Evolutionary conservation across 768 basidiomycete species (phyloP).

Genomic region (Amanita molliuscula): DNA sequence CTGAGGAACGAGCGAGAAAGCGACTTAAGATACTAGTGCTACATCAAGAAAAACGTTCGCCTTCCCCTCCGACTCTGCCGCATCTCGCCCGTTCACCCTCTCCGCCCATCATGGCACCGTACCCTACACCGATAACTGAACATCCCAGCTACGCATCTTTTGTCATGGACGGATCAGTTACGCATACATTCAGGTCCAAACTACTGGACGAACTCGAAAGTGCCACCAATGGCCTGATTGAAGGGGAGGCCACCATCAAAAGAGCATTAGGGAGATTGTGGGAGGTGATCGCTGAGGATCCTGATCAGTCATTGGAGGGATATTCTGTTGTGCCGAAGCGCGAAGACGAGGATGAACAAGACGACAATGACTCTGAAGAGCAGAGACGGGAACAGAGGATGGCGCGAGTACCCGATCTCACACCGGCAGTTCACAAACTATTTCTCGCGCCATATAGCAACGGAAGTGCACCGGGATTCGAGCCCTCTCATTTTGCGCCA

Average conservation of each 20-base stretch:
- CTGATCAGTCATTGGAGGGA: slow-evolving; percentile 26
- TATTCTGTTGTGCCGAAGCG: slow-evolving; percentile 52
- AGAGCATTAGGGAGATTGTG: slow-evolving; percentile 71
- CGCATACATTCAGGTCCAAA: slow-evolving; percentile 73
- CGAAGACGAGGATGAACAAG: slow-evolving; percentile 59
- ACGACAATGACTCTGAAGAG: slow-evolving; percentile 30
- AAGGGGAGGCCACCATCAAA: slow-evolving; percentile 67
- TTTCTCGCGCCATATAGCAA: slow-evolving; percentile 48
- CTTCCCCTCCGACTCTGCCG: slow-evolving; percentile 62
- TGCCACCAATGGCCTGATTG: slow-evolving; percentile 75
- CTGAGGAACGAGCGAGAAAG: slow-evolving; percentile 77
- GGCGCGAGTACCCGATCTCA: slow-evolving; percentile 56
- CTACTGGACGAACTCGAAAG: slow-evolving; percentile 73
- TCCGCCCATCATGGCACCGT: slow-evolving; percentile 70
- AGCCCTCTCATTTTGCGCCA: slow-evolving; percentile 53
- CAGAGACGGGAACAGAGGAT: slow-evolving; percentile 24
- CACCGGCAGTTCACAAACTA: slow-evolving; percentile 53
- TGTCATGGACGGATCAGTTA: slow-evolving; percentile 77
- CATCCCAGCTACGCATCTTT: slow-evolving; percentile 77
- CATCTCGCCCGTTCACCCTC: slow-evolving; percentile 69
- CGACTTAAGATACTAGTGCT: slow-evolving; percentile 64
- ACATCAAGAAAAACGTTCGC: slow-evolving; percentile 42
- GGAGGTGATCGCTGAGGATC: slow-evolving; percentile 72
- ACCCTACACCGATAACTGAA: slow-evolving; percentile 53
- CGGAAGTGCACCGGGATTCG: slow-evolving; percentile 35